Evolutionary conservation across 1,139 yeast species (phyloP).

Genomic region (Pichia sp.): DNA sequence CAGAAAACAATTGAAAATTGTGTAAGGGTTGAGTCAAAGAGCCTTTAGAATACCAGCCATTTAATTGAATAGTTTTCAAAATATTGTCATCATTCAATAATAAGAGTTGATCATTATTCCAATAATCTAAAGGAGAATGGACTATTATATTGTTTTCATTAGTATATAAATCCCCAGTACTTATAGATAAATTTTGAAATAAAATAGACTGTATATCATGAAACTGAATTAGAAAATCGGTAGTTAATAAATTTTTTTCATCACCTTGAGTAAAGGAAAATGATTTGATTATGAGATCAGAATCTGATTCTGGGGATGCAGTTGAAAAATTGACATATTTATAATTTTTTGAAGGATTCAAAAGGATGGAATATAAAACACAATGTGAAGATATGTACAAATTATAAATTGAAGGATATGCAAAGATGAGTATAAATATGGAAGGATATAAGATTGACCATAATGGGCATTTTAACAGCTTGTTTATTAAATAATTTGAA

Average conservation of each 20-base stretch:
- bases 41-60: conserved; percentile 20
- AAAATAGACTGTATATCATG: conserved; percentile 30
- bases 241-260: conserved; percentile 28
- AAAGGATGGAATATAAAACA: conserved; percentile 9
- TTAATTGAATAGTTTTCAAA: conserved; percentile 33
- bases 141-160: conserved; percentile 20
- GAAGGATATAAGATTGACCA: conserved; percentile 46
- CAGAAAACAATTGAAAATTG: conserved; percentile 34
- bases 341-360: conserved; percentile 10
- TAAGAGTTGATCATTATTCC: conserved; percentile 30
- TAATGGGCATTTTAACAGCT: conserved; percentile 36
- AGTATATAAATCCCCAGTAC: background rate
- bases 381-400: conserved; percentile 24
- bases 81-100: conserved; percentile 30
- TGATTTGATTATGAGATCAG: conserved; percentile 23
- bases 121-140: conserved; percentile 35
- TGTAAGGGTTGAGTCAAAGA: conserved; percentile 19
- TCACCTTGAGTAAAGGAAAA: conserved; percentile 10
- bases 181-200: conserved; percentile 20
- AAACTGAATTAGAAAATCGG: conserved; percentile 30
- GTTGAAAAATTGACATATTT: conserved; percentile 4
- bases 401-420: conserved; percentile 44
- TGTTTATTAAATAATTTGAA: conserved; percentile 18
- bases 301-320: background rate
- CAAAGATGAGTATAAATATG: conserved; percentile 42